Base-by-base conservation (phyloP, 73 alveolate species). In the Blepharisma stoltei region DNA sequence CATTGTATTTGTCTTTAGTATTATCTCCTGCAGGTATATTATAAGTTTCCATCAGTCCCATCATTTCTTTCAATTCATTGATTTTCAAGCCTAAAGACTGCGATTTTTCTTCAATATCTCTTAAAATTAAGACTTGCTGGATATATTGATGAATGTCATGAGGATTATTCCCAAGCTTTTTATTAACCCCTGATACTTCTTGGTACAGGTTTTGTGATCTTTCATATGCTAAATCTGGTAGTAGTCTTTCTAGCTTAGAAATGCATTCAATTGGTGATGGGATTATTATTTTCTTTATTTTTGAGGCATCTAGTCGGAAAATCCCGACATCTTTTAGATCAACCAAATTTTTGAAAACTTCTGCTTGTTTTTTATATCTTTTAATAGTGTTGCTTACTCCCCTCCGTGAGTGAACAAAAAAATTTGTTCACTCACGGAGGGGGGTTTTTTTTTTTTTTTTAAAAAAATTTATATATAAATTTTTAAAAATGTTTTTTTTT, bases 241-340 rank as follows among this genome's bases (percentile, higher is more conserved):
- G 77, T 21, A 84, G 52, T 60, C 53, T 77, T 6, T 81, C 37
- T 44, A 84, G 65, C 70, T 84, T 85, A 8, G 41, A 43, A 37
- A 84, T 60, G 67, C 88, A 79, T 47, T 70, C 45, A 54, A 67
- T 71, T 20, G 92, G 84, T 54, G 90, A 70, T n/a, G 85, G 86
- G 47, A 71, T 70, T 55, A 92, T 82, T 23, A 76, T 69, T 27
- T 67, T 83, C 79, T 86, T 92, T 67, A 92, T 66, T 20, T 76
- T 70, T 7, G 67, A 76, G 66, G 84, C 88, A 55, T 92, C 89
- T 23, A 92, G 85, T 70, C 88, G 75, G 67, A 83, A 83, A 54
- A 92, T 81, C 38, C 87, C 86, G 7, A 90, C 84, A 71, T 84
- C 94, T 32, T 69, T 43, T 41, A 83, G 77, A 7, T 87, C 90